A percentile compares a stretch with the other conserved stretches of the same genome.
Evolutionary conservation across 306 rosid genomes (phyloP).

Genomic region (Vigna trinervia): DNA sequence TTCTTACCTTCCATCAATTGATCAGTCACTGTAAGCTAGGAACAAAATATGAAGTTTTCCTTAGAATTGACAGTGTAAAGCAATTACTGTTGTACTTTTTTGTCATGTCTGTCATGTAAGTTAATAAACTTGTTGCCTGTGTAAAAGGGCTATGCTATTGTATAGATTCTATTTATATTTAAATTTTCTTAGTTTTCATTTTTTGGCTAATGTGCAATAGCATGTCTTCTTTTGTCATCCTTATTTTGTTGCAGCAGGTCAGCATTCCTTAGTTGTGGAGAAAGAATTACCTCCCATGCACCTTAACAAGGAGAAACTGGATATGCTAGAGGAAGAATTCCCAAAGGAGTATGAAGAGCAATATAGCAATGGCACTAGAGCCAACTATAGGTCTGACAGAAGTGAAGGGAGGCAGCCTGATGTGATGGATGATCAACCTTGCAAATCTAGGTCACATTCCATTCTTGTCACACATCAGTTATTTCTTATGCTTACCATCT

Average conservation of each 20-base stretch:
- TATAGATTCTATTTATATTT: too few relatives aligned
- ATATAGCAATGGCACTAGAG: slow-evolving; percentile 64
- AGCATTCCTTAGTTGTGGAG: slow-evolving; percentile 45
- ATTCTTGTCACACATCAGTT: slow-evolving; percentile 70
- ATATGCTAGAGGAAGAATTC: slow-evolving; percentile 50
- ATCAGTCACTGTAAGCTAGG: not conserved
- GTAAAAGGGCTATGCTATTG: too few relatives aligned
- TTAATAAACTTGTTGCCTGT: too few relatives aligned
- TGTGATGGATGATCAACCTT: slow-evolving; percentile 77
- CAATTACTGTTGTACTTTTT: not conserved
- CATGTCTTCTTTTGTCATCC: not conserved
- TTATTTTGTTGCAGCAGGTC: slow-evolving; percentile 46
- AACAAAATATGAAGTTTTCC: not conserved
- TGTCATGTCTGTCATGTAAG: not conserved
- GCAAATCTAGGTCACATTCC: slow-evolving; percentile 88
- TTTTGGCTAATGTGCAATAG: not conserved
- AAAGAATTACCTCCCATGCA: slow-evolving; percentile 47
- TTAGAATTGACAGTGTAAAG: not conserved
- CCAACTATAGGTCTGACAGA: slow-evolving; percentile 59
- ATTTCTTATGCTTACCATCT: slow-evolving; percentile 60
- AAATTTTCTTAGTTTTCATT: not conserved
- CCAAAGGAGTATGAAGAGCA: slow-evolving; percentile 76
- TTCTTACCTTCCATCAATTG: not conserved
- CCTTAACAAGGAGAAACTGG: slow-evolving; percentile 54
- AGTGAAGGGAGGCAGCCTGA: slow-evolving; percentile 80